phyloP scores from a whole-genome alignment of 345 rosid genomes.

The Passiflora organensis region DNA sequence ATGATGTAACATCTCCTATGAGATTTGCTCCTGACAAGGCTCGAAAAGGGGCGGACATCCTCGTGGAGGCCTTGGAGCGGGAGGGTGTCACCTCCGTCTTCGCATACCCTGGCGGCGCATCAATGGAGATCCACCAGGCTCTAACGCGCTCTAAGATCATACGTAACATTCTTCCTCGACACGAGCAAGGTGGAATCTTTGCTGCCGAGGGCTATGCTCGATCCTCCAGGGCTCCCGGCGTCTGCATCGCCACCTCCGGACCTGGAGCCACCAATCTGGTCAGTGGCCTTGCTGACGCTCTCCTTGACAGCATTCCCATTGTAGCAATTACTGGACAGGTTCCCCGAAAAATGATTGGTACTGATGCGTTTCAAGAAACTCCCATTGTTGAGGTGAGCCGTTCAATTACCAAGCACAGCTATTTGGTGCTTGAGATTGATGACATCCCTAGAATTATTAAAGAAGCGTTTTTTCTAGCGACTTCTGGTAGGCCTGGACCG shows the following conservation, averaged over 20 bases:
- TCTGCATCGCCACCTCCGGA: conserved; percentile 94
- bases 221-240: conserved; percentile 75
- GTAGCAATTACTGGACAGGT: conserved; percentile 92
- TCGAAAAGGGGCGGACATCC: conserved; percentile 87
- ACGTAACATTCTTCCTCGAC: conserved; percentile 87
- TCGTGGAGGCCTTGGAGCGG: conserved; percentile 87
- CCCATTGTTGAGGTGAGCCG: conserved; percentile 90
- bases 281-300: conserved; percentile 81
- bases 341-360: conserved; percentile 89
- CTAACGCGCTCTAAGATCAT: conserved; percentile 74
- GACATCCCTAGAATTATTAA: conserved; percentile 78
- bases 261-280: conserved; percentile 92
- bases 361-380: conserved; percentile 90
- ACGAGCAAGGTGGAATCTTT: conserved; percentile 93
- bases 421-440: conserved; percentile 75
- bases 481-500: conserved; percentile 89
- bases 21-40: conserved; percentile 61
- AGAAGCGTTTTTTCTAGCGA: conserved; percentile 83
- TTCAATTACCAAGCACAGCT: conserved; percentile 89
- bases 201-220: conserved; percentile 96
- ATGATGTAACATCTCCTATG: conserved; percentile 18
- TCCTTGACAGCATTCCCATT: conserved; percentile 86
- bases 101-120: conserved; percentile 95
- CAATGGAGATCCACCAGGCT: conserved; percentile 99
- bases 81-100: conserved; percentile 76